These are phyloP conservation scores for Geranomyces variabilis DNA, from an alignment of 192 early-diverging fungal genomes.

Conservation along the genomic window DNA sequence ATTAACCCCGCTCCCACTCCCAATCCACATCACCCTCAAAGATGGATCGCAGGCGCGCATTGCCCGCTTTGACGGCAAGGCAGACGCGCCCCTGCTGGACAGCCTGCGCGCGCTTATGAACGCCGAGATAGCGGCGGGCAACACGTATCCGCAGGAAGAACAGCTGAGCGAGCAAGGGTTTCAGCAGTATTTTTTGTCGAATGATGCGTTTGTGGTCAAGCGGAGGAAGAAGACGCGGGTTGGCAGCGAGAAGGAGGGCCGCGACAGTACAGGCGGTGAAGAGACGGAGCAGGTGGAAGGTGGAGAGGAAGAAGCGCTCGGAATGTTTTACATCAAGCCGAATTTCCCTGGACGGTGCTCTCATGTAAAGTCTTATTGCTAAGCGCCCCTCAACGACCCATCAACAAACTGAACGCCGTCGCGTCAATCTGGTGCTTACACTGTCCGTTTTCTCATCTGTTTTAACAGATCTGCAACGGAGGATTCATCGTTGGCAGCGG, in stretches of 20 bases:
- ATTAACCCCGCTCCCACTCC: conserved; percentile 28
- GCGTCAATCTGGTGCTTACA: no score
- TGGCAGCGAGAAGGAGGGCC: background rate
- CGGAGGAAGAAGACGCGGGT: background rate
- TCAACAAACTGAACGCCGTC: no score
- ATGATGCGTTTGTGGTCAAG: conserved; percentile 46
- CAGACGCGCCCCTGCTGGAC: conserved; percentile 23
- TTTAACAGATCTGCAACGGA: conserved; percentile 66
- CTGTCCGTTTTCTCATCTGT: background rate
- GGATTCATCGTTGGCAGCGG: conserved; percentile 66
- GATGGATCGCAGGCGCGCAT: conserved; percentile 33
- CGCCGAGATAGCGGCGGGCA: conserved; percentile 63
- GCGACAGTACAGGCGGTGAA: no score
- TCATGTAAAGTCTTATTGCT: conserved; percentile 70
- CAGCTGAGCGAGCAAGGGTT: conserved; percentile 48
- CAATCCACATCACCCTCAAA: conserved; percentile 29
- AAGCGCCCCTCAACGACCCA: no score
- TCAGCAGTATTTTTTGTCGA: conserved; percentile 43
- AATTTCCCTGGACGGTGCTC: conserved; percentile 77
- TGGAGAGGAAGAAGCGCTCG: conserved; percentile 51
- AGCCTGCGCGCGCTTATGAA: conserved; percentile 63
- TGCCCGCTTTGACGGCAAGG: background rate
- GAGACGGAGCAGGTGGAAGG: no score
- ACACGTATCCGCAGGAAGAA: conserved; percentile 73
- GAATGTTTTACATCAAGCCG: conserved; percentile 77